Evolutionary conservation across 768 basidiomycete genomes (phyloP), one percentile per base, ranked within the genome.

Genomic region (Termitomyces sp.): DNA sequence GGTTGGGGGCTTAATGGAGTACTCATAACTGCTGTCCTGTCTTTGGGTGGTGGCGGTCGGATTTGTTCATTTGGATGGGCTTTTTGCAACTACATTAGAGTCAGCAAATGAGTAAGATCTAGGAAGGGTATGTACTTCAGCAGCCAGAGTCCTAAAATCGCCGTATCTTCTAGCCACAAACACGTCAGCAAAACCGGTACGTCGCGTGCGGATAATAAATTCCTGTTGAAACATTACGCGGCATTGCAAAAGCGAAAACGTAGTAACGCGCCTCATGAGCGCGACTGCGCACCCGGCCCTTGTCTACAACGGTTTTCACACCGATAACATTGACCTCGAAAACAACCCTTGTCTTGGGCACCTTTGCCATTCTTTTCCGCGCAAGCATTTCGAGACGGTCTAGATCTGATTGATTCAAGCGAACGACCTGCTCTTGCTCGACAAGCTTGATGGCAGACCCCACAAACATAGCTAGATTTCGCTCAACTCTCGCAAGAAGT

Each of bases 251-350:
- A 33, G 43, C 56, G 30, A 20, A 36, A 40, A 58, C 35, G 58
- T 53, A 43, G 47, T 16, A 45, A 75, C 83, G 61, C 67, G 91
- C 95, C 74, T 99, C 95, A 70, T 97, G 95, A 13, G 78, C 82
- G 64, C 87, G 84, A 69, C 84, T 93, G 58, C 97, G 78, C 61
- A 99, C 81, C 42, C 93, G 82, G 8, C 92, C 90, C 73, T 86
- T 94, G 70, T 92, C 89, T 4, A 84, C 72, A 4, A 96, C 87
- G 0, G 88, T 84, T 60, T 94, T 81, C 9, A 99, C 90, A 43
- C 90, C 85, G 45, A 98, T 82, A 46, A 99, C 81, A 69, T 99
- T 98, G 63, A 99, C 87, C 54, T 94, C 89, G 64, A 98, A 98
- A 1, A 77, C 75, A 46, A 82, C 81, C 63, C 76, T 79, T 26